Conservation (phyloP, 208 protist species). For the Endotrypanum monterogeii region DNA sequence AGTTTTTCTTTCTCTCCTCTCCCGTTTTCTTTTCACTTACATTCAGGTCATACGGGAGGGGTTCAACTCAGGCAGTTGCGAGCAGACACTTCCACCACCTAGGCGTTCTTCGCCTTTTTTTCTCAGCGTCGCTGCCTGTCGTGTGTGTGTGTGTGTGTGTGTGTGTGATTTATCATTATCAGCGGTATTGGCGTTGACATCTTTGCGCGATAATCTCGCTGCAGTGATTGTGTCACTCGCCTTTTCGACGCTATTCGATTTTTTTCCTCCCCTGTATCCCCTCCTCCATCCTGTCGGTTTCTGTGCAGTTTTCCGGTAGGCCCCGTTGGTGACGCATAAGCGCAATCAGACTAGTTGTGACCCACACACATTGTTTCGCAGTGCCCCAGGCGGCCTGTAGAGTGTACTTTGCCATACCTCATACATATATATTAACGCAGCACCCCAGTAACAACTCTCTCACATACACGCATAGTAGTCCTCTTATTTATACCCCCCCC, state of each 20-base stretch:
- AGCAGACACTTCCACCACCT: no score
- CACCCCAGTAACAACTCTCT: background rate
- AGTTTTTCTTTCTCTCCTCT: background rate
- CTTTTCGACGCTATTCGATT: background rate
- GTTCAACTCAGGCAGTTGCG: background rate
- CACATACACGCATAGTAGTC: background rate
- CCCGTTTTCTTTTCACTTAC: background rate
- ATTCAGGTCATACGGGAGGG: background rate
- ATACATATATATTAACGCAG: background rate
- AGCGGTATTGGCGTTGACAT: background rate
- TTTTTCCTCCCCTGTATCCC: no score
- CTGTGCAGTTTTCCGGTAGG: background rate
- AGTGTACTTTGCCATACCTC: no score
- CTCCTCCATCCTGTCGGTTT: background rate
- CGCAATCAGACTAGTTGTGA: background rate
- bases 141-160: no score
- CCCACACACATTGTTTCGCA: background rate
- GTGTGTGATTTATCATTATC: constrained; percentile 3
- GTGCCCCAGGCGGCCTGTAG: background rate
- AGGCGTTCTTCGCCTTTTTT: background rate
- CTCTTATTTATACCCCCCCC: no score
- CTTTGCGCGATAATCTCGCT: background rate
- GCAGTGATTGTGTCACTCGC: background rate
- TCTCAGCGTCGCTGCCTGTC: no score
- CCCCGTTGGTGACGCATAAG: background rate